Evolutionary conservation across 805 yeast genomes (phyloP).

Genomic region (Myxozyma geophila): DNA sequence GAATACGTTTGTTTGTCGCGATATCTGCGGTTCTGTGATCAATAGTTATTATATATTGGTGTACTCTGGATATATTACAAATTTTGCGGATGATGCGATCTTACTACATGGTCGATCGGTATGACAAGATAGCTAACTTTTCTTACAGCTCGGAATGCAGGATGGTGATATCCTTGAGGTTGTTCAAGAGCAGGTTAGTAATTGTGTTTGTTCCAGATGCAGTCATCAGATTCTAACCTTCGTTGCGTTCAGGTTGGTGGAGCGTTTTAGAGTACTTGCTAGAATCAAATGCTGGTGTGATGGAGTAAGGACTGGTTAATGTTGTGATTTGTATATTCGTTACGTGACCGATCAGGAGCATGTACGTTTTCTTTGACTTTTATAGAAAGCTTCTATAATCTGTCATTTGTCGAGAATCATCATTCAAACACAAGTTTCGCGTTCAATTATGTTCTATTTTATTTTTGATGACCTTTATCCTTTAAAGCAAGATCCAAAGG

Average conservation of each 20-base stretch:
- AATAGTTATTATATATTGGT: background rate
- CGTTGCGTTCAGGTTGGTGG: background rate
- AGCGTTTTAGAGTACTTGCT: background rate
- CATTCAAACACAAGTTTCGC: too few species aligned
- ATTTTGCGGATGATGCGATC: background rate
- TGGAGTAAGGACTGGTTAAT: background rate
- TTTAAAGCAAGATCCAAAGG: too few species aligned
- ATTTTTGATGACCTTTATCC: too few species aligned
- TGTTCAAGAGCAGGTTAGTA: constrained; percentile 81
- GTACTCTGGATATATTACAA: background rate
- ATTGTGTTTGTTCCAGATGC: background rate
- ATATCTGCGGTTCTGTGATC: background rate
- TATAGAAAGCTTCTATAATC: too few species aligned
- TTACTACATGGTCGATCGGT: background rate
- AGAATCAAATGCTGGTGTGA: background rate
- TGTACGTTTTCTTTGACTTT: too few species aligned
- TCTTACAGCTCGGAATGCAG: constrained; percentile 73
- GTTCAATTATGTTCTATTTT: too few species aligned
- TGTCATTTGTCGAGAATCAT: too few species aligned
- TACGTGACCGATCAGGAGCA: background rate
- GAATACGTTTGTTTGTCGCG: background rate
- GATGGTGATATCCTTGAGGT: constrained; percentile 98
- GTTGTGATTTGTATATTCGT: background rate
- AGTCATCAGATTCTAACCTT: background rate
- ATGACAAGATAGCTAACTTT: background rate